Evolutionary conservation across 495 filamentous ascomycete genomes (phyloP), one percentile per base, ranked within the genome.

Genomic region (Polyplosphaeria fusca): DNA sequence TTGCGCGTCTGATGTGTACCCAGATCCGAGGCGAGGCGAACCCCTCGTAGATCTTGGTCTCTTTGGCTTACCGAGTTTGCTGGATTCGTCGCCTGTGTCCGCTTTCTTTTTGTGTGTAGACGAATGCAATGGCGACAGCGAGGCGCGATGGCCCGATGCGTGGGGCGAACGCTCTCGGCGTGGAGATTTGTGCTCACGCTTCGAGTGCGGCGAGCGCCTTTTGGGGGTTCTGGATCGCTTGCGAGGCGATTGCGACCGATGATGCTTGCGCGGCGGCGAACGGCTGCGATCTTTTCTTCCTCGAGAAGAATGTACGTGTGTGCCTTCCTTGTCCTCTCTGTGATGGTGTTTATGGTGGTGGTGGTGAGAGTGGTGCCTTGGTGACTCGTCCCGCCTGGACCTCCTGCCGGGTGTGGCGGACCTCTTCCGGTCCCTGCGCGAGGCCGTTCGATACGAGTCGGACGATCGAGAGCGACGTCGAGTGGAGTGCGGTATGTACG

Each of bases 381-480:
- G 63, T 3, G 63, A 68, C 32, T 47, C 55, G 30, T 60, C 63
- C 24, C 60, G 52, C 27, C 42, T 26, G 7, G 52, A 52, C 44
- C 37, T 65, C 53, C 56, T 45, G 27, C 63, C 62, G 13, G 66
- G 63, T 7, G n/a, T n/a, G n/a, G n/a, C n/a, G n/a, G n/a, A n/a
- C n/a, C n/a, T n/a, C n/a, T n/a, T n/a, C n/a, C 30, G 30, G 7
- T 14, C 7, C 14, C 14, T 14, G 30, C 30, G 30, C 14, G 63
- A 58, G 13, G 35, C 19, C 4, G 61, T 61, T 42, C 61, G 41
- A 24, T 54, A 58, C 37, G 67, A 61, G 45, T 70, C 65, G 23
- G 39, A 28, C 11, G 69, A 71, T n/a, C 51, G 59, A 0, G 68
- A 71, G 47, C 67, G 65, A 22, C 61, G 60, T 28, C 68, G 64